These are phyloP conservation scores for Colletotrichum sp. DNA, from an alignment of 2,329 filamentous ascomycete genomes.

Conservation along the genomic window DNA sequence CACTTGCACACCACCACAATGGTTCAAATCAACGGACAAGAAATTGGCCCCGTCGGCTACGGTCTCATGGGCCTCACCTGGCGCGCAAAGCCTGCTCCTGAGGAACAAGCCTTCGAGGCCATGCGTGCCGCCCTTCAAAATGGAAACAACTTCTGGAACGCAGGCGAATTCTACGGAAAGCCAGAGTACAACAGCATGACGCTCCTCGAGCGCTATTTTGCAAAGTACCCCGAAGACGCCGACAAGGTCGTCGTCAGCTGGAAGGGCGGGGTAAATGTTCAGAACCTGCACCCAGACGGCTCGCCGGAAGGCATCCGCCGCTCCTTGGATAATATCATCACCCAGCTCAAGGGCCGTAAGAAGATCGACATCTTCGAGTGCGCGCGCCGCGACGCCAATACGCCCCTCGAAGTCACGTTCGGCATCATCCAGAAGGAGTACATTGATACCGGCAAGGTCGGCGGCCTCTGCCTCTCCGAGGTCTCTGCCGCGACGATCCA, in stretches of 20 bases:
- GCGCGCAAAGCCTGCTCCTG: conserved; percentile 40
- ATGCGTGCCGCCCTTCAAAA: conserved; percentile 56
- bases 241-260: conserved; percentile 65
- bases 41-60: conserved; percentile 55
- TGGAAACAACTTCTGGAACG: conserved; percentile 63
- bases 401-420: conserved; percentile 49
- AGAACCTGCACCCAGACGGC: conserved; percentile 48
- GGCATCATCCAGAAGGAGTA: conserved; percentile 50
- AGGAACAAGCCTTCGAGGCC: conserved; percentile 57
- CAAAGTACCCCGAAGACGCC: conserved; percentile 67
- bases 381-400: conserved; percentile 58
- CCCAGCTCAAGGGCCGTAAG: conserved; percentile 57
- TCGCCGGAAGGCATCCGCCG: conserved; percentile 58
- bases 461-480: conserved; percentile 58
- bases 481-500: conserved; percentile 53
- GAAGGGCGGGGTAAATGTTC: conserved; percentile 58
- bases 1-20: conserved; percentile 22
- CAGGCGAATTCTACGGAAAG: conserved; percentile 68
- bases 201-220: conserved; percentile 67
- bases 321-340: conserved; percentile 62
- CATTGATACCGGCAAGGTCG: conserved; percentile 56
- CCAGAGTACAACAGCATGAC: conserved; percentile 63
- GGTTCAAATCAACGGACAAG: conserved; percentile 42
- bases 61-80: conserved; percentile 59
- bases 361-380: conserved; percentile 66